Evolutionary conservation across 805 yeast species (phyloP), one percentile per base, ranked within the genome.

Genomic region (Torulaspora delbrueckii): DNA sequence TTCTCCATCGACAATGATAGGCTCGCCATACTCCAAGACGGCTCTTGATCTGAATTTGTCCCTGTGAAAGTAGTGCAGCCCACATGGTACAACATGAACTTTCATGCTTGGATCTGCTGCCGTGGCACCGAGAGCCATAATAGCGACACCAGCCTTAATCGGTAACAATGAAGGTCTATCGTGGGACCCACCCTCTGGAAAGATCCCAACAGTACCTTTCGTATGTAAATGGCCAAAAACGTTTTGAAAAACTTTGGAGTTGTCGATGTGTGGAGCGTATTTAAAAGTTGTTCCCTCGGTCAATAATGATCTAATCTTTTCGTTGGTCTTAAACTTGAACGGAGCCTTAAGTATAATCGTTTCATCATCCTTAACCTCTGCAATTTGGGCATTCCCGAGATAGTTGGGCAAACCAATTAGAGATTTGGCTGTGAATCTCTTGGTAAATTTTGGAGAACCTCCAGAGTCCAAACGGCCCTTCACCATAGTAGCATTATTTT

Each of bases 141-240:
- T 84, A 1, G 97, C 96, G 22, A 91, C 96, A 40, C 99, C 99
- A 0, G 97, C 96, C 62, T 91, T 91, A 54, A 91, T 72, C 0
- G 99, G 98, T 35, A 91, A 72, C 55, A 91, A 67, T 51, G 87
- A 91, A 1, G 97, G 81, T 51, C 99, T 75, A 63, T 91, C 99
- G 60, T 91, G 99, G 7, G 96, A 86, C 0, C 99, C 99, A 48
- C 99, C 99, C 69, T 91, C 99, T 3, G 98, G 96, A 68, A 88
- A 91, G 38, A 91, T 86, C 3, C 96, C 96, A 7, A 91, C 72
- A 54, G 95, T 86, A 39, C 86, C 82, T 33, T 86, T 86, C 19
- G 79, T 71, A 34, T 87, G 79, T 50, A 91, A 73, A 60, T 87
- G 95, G 41, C 81, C 76, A 60, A 90, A 91, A 4, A 93, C 98